Evolutionary conservation across 495 filamentous ascomycete species (phyloP).

Genomic region (Talaromyces thailandensis): DNA sequence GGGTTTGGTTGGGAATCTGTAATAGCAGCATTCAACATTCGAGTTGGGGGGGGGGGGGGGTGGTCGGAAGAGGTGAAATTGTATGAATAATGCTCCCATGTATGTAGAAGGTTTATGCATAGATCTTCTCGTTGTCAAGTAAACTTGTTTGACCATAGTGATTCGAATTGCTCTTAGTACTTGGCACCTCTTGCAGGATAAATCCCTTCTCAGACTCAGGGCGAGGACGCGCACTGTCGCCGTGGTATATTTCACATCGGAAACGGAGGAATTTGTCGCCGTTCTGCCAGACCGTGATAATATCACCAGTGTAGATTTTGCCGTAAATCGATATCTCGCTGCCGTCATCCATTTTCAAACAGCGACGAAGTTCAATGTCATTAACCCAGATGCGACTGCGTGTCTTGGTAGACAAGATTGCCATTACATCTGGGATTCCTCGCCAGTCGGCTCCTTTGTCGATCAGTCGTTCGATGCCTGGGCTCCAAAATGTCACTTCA

Average conservation of each 20-base stretch:
- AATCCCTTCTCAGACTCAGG: conserved; percentile 34
- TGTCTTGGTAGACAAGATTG: conserved; percentile 67
- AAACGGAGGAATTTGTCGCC: conserved; percentile 38
- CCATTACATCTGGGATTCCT: conserved; percentile 37
- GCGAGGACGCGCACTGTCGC: conserved; percentile 36
- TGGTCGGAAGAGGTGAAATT: background rate
- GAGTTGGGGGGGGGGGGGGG: too few relatives aligned
- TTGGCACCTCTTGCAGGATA: conserved; percentile 23
- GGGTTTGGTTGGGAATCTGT: background rate
- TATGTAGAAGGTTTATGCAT: background rate
- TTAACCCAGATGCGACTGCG: conserved; percentile 66
- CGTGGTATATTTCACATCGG: conserved; percentile 44
- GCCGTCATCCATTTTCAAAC: conserved; percentile 33
- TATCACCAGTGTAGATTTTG: conserved; percentile 61
- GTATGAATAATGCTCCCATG: background rate
- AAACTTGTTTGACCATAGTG: background rate
- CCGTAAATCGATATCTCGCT: conserved; percentile 50
- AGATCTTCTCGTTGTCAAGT: background rate
- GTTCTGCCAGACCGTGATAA: conserved; percentile 53
- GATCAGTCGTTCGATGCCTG: conserved; percentile 46
- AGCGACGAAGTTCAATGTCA: conserved; percentile 41
- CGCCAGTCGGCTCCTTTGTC: conserved; percentile 51
- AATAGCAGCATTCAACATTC: background rate
- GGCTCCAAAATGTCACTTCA: conserved; percentile 63
- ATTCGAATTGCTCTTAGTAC: conserved; percentile 12